Base-by-base conservation (phyloP, 768 basidiomycete species). In the Lanmaoa pseudosensibilis region DNA sequence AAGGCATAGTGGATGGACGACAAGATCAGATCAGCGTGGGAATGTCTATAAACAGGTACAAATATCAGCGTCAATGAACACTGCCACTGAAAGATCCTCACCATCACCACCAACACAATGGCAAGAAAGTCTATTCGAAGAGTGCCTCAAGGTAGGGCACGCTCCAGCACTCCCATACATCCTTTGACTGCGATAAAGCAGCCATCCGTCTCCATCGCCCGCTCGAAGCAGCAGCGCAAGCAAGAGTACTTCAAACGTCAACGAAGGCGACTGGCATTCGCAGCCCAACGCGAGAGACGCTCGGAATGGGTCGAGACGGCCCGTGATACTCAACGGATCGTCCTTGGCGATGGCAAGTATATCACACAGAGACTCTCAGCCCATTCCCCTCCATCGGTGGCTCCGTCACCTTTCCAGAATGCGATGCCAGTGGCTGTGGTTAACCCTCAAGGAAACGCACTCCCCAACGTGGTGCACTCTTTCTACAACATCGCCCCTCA, bases 261-360 rank as follows among this genome's bases (percentile, higher is more conserved):
- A 30, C 65, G 53, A 50, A 65, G 58, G 33, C 63, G 33, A 33
- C 21, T 56, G 15, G 63, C 60, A 4, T 68, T 70, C 36, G 57
- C 62, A 40, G 58, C 59, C 9, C 70, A 59, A 16, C 68, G 66
- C 50, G 41, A 61, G 53, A 69, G 56, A 45, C 69, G 69, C 23
- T 67, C 65, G 10, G 54, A 62, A 46, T 75, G 75, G 74, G 66
- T 66, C 18, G 59, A 65, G 44, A 70, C 65, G 1, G 77, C 77
- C 25, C 55, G 45, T 38, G 77, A 77, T 57, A 77, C 76, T 6
- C 69, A 70, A 45, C 59, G 59, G 48, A 74, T 77, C 47, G 67
- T 76, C 52, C 66, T 74, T 53, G 77, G 75, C 18, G 70, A 76
- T 66, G 76, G 77, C 60, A 67, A 74, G 69, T 77, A 77, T 67